phyloP scores from a whole-genome alignment of 2,329 filamentous ascomycete species.

The Nothophoma quercina region DNA sequence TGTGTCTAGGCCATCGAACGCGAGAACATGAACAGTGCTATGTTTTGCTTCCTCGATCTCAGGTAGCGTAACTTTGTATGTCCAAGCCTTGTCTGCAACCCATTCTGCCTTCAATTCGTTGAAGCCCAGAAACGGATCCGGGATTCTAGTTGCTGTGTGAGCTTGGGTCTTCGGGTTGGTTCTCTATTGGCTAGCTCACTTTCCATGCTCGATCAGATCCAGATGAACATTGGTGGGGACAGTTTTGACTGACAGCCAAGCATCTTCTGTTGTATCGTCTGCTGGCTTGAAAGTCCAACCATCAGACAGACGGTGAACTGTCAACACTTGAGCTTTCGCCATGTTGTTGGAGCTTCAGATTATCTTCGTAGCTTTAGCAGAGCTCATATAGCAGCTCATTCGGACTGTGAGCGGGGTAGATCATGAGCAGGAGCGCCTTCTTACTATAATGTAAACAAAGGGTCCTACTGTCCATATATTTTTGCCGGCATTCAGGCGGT shows the following conservation, averaged over 20 bases:
- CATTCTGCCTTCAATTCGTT: conserved; percentile 60
- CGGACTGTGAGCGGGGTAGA: conserved; percentile 14
- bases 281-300: conserved; percentile 58
- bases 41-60: conserved; percentile 33
- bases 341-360: conserved; percentile 25
- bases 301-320: conserved; percentile 43
- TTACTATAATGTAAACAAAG: conserved; percentile 9
- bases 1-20: conserved; percentile 71
- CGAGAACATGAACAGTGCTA: conserved; percentile 55
- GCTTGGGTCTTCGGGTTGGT: not conserved
- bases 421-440: conserved; percentile 1
- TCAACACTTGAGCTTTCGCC: conserved; percentile 33
- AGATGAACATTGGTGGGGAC: conserved; percentile 59
- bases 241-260: conserved; percentile 54
- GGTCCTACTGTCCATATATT: conserved; percentile 4
- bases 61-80: conserved; percentile 55
- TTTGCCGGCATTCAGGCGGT: conserved; percentile 12
- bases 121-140: conserved; percentile 59
- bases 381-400: not conserved
- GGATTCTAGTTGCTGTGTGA: conserved; percentile 50
- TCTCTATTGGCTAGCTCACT: conserved; percentile 45
- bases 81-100: conserved; percentile 59
- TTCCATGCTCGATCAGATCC: conserved; percentile 56
- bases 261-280: conserved; percentile 47
- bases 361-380: not conserved